phyloP scores from a whole-genome alignment of 257 asterid species.

The Fraxinus quadrangulata region DNA sequence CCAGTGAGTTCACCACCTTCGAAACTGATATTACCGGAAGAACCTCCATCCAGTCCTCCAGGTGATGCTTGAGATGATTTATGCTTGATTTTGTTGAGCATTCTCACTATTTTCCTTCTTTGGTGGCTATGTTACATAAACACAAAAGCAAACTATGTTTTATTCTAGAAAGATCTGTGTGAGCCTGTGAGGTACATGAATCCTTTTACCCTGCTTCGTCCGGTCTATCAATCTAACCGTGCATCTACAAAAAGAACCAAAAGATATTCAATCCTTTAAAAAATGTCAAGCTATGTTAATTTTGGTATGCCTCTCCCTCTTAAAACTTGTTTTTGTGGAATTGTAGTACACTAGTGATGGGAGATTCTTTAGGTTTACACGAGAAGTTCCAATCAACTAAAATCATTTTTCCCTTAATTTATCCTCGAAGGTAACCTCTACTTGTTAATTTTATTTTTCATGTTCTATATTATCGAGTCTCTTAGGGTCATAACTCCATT shows the following conservation, averaged over 20 bases:
- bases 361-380: not conserved
- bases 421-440: not conserved
- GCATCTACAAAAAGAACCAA: not conserved
- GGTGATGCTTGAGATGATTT: slow-evolving; percentile 47
- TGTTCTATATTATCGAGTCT: not conserved
- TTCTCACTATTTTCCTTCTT: not conserved
- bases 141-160: not conserved
- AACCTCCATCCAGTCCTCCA: slow-evolving; percentile 64
- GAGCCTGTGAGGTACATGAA: not conserved
- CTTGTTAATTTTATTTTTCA: not conserved
- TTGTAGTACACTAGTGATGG: not conserved
- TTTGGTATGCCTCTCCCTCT: not conserved
- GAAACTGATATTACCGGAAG: slow-evolving; percentile 34
- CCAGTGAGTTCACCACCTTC: slow-evolving; percentile 38
- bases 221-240: not conserved
- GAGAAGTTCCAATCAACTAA: not conserved
- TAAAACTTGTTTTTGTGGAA: not conserved
- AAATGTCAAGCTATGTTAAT: slow-evolving; percentile 4
- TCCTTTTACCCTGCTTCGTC: not conserved
- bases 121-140: not conserved
- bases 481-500: not conserved
- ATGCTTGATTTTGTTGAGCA: slow-evolving; percentile 16
- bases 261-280: not conserved
- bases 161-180: not conserved
- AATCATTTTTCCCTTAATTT: not conserved